Conservation (phyloP, 495 filamentous ascomycete genomes). For the Thozetella sp. region DNA sequence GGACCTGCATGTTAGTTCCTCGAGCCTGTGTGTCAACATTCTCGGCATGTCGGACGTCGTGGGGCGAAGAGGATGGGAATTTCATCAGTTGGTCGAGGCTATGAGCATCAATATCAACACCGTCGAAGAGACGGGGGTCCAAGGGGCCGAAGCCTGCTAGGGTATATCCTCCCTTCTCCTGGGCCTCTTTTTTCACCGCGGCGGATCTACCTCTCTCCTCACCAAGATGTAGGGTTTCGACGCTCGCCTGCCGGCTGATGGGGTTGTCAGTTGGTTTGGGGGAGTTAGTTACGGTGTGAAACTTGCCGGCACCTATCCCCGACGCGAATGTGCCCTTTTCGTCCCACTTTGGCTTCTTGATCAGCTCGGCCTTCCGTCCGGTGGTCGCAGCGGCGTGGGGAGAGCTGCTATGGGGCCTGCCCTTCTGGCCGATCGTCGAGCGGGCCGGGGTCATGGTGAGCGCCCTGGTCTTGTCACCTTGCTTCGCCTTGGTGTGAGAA, state of each 20-base stretch:
- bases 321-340: neutral
- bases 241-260: neutral
- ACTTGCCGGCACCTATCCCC: neutral
- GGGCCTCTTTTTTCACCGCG: neutral
- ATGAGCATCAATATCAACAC: neutral
- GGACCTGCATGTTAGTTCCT: neutral
- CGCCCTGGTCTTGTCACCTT: too few relatives aligned
- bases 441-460: too few relatives aligned
- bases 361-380: too few relatives aligned
- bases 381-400: too few relatives aligned
- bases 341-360: neutral
- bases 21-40: neutral
- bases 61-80: neutral
- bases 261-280: neutral
- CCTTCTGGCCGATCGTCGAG: too few relatives aligned
- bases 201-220: neutral
- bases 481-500: too few relatives aligned
- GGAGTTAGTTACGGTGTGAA: neutral
- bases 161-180: neutral
- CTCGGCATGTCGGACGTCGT: neutral
- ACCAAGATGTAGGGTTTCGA: neutral
- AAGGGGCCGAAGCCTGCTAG: neutral
- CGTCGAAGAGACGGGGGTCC: neutral
- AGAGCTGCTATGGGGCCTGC: too few relatives aligned
- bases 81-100: neutral